Conservation (phyloP, 345 rosid species). For the Litchi chinensis region DNA sequence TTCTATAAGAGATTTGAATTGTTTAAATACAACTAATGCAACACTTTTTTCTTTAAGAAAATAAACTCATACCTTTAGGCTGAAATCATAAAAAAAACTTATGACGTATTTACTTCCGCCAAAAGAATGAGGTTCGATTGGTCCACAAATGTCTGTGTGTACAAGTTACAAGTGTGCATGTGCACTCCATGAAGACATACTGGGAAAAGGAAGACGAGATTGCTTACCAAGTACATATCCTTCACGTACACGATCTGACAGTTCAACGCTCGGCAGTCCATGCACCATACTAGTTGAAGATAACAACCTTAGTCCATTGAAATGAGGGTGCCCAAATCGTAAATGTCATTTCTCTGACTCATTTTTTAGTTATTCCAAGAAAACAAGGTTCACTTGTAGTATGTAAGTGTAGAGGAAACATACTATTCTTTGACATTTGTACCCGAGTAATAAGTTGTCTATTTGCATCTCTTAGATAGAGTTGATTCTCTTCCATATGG, state of each 20-base stretch:
- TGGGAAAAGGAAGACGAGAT: not conserved
- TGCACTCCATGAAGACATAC: not conserved
- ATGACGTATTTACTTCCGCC: not conserved
- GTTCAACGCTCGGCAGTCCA: not conserved
- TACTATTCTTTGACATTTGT: not conserved
- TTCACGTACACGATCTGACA: not conserved
- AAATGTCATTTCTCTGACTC: not conserved
- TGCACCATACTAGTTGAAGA: not conserved
- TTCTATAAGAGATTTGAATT: not conserved
- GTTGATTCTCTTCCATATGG: not conserved
- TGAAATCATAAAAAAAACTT: not conserved
- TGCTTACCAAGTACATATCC: not conserved
- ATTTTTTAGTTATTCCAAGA: not conserved
- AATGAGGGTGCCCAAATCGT: not conserved
- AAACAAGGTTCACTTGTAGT: not conserved
- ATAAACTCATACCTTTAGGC: not conserved
- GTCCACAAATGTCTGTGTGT: not conserved
- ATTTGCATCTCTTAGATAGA: not conserved
- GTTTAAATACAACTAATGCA: not conserved
- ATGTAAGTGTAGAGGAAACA: not conserved
- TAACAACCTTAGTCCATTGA: not conserved
- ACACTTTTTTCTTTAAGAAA: not conserved
- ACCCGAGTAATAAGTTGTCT: not conserved
- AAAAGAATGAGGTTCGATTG: not conserved
- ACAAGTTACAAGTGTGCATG: not conserved